These are phyloP conservation scores for Backusella circina DNA, from an alignment of 192 early-diverging fungal species.

Conservation along the genomic window DNA sequence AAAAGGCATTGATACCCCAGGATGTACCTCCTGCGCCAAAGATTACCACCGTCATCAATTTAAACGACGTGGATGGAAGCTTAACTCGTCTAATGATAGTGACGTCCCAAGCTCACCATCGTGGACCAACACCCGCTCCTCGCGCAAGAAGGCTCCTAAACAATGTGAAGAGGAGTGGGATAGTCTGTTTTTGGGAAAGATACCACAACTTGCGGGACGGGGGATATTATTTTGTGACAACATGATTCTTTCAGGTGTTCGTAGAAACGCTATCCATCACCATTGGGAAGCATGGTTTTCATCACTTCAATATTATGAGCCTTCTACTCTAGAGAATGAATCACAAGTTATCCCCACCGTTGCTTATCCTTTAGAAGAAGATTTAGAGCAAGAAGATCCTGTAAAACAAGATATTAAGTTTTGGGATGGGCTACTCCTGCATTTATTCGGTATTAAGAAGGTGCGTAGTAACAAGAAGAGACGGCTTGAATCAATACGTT, in stretches of 20 bases:
- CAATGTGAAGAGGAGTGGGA: conserved; percentile 7
- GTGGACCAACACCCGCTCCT: not conserved
- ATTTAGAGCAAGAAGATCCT: not conserved
- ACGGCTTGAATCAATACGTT: not conserved
- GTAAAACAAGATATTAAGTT: not conserved
- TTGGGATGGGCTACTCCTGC: not conserved
- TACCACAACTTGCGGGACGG: conserved; percentile 15
- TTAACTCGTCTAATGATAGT: not conserved
- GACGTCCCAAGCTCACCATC: not conserved
- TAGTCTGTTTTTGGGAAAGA: conserved; percentile 22
- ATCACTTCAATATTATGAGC: conserved; percentile 22
- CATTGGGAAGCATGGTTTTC: conserved; percentile 27
- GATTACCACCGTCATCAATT: conserved; percentile 14
- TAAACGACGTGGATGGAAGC: not conserved
- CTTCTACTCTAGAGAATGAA: not conserved
- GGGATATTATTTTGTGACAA: conserved; percentile 24
- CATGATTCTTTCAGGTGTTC: conserved; percentile 30
- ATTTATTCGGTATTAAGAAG: not conserved
- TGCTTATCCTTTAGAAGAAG: not conserved
- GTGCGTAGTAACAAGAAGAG: not conserved
- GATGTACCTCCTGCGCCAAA: conserved; percentile 10
- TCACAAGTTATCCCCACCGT: not conserved
- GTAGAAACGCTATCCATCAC: not conserved
- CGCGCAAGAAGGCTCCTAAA: not conserved
- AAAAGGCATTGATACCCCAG: not conserved